Evolutionary conservation across 2,329 filamentous ascomycete species (phyloP).

Genomic region (Diaporthe humulicola): DNA sequence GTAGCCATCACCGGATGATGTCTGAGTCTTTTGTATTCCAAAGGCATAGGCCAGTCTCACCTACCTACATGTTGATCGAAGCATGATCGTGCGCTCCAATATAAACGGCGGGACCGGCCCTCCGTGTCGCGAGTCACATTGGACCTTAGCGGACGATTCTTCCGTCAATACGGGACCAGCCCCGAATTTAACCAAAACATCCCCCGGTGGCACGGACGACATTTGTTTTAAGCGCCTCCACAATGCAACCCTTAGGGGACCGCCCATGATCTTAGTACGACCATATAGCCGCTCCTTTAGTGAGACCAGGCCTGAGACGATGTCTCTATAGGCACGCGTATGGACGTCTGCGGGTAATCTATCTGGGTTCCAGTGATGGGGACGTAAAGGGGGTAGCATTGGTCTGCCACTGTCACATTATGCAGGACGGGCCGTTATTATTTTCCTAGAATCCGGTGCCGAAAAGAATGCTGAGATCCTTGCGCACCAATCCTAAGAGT

Average conservation of each 20-base stretch:
- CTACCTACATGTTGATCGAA: neutral
- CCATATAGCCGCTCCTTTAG: neutral
- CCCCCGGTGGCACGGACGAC: neutral
- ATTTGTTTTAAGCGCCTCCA: constrained; percentile 7
- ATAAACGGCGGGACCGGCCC: neutral
- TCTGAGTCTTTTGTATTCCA: constrained; percentile 7
- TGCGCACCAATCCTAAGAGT: constrained; percentile 14
- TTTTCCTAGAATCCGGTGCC: neutral
- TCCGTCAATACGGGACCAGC: constrained; percentile 23
- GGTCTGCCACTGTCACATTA: constrained; percentile 3
- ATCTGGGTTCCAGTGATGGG: neutral
- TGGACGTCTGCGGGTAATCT: neutral
- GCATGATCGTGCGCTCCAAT: neutral
- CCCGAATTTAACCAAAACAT: constrained; percentile 23
- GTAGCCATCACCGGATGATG: neutral
- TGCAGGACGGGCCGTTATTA: constrained; percentile 11
- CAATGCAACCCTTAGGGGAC: neutral
- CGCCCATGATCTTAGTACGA: neutral
- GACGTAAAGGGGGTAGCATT: neutral
- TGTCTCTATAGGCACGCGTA: constrained; percentile 19
- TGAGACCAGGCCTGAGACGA: neutral
- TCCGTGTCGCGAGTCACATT: constrained; percentile 19
- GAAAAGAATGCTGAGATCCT: neutral
- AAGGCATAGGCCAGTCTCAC: neutral
- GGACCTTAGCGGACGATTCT: neutral